These are phyloP conservation scores for Saprolegnia diclina DNA, from an alignment of 352 stramenopile genomes.

Conservation along the genomic window DNA sequence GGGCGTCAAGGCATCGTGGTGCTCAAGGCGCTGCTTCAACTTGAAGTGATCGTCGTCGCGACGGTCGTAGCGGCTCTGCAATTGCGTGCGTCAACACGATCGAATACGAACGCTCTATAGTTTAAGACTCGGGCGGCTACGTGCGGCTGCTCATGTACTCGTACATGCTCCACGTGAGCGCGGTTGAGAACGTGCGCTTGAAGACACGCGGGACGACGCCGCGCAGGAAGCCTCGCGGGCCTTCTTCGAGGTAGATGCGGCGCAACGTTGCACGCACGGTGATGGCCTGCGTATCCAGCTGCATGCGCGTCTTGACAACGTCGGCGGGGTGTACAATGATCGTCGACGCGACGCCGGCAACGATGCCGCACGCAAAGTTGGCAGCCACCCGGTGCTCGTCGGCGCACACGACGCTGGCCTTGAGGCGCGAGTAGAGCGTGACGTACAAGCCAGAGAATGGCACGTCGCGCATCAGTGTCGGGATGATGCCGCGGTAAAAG, in stretches of 20 bases:
- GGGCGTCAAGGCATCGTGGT: too few species aligned
- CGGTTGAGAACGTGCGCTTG: conserved; percentile 96
- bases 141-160: conserved; percentile 64
- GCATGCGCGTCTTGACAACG: conserved; percentile 86
- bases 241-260: conserved; percentile 90
- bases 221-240: conserved; percentile 88
- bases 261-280: conserved; percentile 55
- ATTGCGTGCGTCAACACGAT: not conserved
- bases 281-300: conserved; percentile 68
- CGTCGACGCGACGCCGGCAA: conserved; percentile 68
- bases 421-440: conserved; percentile 73
- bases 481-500: conserved; percentile 80
- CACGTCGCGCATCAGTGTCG: conserved; percentile 80
- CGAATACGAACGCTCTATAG: not conserved
- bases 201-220: conserved; percentile 92
- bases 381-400: conserved; percentile 49
- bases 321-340: conserved; percentile 80
- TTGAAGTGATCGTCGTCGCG: too few species aligned
- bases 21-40: too few species aligned
- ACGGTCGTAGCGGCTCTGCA: too few species aligned
- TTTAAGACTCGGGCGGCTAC: not conserved
- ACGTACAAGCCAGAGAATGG: conserved; percentile 86
- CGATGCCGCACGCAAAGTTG: conserved; percentile 74
- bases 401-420: conserved; percentile 38
- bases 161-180: conserved; percentile 99